These are phyloP conservation scores for Lactarius indigo DNA, from an alignment of 768 basidiomycete species.

Conservation along the genomic window DNA sequence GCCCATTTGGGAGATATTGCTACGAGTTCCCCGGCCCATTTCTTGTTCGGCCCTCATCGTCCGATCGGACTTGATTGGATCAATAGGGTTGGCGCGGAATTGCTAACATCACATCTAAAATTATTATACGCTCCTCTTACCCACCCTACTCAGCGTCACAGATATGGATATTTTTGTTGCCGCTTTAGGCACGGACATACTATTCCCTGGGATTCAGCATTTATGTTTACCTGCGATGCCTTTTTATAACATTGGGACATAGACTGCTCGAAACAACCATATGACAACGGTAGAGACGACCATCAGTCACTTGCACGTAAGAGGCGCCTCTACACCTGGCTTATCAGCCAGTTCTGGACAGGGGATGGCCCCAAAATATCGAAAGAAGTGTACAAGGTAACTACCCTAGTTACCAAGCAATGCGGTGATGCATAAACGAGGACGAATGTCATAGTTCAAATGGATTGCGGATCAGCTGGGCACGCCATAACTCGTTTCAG, in stretches of 20 bases:
- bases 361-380: not conserved
- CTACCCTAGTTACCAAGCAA: not conserved
- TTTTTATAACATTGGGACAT: not conserved
- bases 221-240: not conserved
- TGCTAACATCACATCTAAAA: not conserved
- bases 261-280: not conserved
- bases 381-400: not conserved
- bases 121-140: not conserved
- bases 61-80: not conserved
- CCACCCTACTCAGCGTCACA: not conserved
- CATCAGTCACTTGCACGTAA: not conserved
- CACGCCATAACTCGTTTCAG: slow-evolving; percentile 24
- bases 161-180: not conserved
- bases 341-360: not conserved
- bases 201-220: not conserved
- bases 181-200: not conserved
- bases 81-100: not conserved
- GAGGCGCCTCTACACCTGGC: not conserved
- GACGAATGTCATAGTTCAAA: not conserved
- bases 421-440: not conserved
- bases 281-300: not conserved
- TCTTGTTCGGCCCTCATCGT: not conserved
- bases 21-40: not conserved
- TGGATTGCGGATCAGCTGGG: not conserved
- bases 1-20: not conserved